Base-by-base conservation (phyloP, 2,329 filamentous ascomycete genomes). In the Xylariaceae sp. region DNA sequence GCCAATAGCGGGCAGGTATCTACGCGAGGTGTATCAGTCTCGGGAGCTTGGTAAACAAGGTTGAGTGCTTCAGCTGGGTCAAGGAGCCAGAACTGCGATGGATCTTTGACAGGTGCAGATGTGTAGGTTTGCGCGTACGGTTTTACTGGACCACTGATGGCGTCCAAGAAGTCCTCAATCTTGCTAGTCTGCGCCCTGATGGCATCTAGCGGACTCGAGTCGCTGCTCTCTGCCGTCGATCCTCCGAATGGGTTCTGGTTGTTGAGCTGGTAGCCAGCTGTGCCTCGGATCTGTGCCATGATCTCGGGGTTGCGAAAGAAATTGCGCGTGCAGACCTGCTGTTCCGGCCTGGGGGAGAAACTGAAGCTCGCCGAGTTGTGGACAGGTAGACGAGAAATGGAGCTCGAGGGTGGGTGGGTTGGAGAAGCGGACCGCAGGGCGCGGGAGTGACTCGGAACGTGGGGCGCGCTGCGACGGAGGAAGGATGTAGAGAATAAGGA, bases 161-260 rank as follows among this genome's bases (percentile, higher is more conserved):
- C 89, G 71, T 97, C 94, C 67, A 99, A 73, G 68, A 89, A 74
- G 68, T 99, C 94, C 75, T 99, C 94, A 59, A 99, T 92, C 80
- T 96, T 97, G 85, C 89, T 96, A 45, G 94, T 99, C 72, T 97
- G 91, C 70, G 90, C 83, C 57, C 94, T 82, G 67, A 99, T 90
- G 63, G 89, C 81, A 70, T 96, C 94, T 61, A 99, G 82, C 50
- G 87, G 84, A 69, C 83, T 89, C 43, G 86, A 81, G 62, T 90
- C 85, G 66, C 78, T 81, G 51, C 77, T 81, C 59, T 86, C 80
- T 59, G 73, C 75, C 62, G 74, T 77, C 52, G 76, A 76, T 42
- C 78, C 81, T 56, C 81, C 85, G 63, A 90, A 91, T 57, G 84
- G 82, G 65, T 83, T 85, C 64, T 85, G 82, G 68, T 85, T 81